Evolutionary conservation across 2,329 filamentous ascomycete species (phyloP).

Genomic region (Neofusicoccum umdonicola): DNA sequence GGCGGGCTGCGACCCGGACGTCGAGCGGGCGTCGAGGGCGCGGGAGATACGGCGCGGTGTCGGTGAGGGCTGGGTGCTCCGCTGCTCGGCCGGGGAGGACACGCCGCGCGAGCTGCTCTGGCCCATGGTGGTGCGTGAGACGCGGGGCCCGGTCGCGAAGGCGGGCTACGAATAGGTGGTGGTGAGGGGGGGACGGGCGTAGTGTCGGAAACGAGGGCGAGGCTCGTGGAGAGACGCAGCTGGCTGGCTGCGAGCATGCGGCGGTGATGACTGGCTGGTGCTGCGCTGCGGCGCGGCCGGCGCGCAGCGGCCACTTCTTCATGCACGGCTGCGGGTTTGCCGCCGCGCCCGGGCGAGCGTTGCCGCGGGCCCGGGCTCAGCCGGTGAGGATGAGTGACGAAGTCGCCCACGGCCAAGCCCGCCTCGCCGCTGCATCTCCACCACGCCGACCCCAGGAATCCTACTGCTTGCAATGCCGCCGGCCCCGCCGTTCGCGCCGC

Average conservation of each 20-base stretch:
- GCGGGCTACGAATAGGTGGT: slow-evolving; percentile 15
- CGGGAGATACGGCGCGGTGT: slow-evolving; percentile 30
- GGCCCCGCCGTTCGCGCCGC: not conserved
- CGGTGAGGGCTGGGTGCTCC: slow-evolving; percentile 23
- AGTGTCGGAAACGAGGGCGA: slow-evolving; percentile 11
- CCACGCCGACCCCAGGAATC: not conserved
- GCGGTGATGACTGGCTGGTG: slow-evolving; percentile 14
- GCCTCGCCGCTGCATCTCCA: slow-evolving; percentile 2
- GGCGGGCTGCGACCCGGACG: slow-evolving; percentile 26
- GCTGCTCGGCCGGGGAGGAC: slow-evolving; percentile 23
- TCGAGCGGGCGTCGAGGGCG: slow-evolving; percentile 23
- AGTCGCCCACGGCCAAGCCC: slow-evolving; percentile 1
- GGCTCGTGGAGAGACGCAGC: slow-evolving; percentile 16
- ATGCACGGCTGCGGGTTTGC: not conserved
- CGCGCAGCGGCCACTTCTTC: not conserved
- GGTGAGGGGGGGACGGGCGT: slow-evolving; percentile 13
- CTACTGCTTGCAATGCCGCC: not conserved
- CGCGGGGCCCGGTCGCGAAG: slow-evolving; percentile 19
- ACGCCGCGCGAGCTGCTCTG: slow-evolving; percentile 36
- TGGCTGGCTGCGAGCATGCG: slow-evolving; percentile 17
- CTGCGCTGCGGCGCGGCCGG: not conserved
- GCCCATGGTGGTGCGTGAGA: slow-evolving; percentile 34
- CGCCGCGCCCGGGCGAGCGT: not conserved
- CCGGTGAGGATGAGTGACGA: slow-evolving; percentile 9
- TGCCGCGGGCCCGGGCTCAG: not conserved